Conservation (phyloP, 306 rosid genomes). For the Macrotyloma uniflorum region DNA sequence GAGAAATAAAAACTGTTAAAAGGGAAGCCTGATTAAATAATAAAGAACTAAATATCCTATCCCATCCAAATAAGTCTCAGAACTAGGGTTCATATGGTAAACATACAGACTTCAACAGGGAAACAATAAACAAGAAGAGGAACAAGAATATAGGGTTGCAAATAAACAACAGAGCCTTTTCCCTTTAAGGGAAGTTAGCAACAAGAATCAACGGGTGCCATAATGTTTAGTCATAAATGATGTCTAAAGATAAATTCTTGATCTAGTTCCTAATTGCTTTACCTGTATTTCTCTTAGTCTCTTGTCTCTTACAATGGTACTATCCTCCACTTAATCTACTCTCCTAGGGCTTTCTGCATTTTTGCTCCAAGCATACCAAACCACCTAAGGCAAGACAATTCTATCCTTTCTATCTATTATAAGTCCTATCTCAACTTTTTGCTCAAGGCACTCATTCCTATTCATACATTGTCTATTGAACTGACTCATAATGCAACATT, state of each 20-base stretch:
- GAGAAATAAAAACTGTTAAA: conserved; percentile 10
- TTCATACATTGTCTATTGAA: background rate
- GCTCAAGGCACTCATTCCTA: background rate
- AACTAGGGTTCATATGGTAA: conserved; percentile 4
- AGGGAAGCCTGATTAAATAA: conserved; percentile 19
- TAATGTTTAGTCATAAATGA: background rate
- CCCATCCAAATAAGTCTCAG: conserved; percentile 16
- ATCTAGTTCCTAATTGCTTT: background rate
- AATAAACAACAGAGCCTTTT: background rate
- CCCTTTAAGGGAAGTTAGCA: background rate
- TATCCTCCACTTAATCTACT: background rate
- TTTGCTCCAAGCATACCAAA: background rate
- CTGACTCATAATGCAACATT: background rate
- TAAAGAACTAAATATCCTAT: conserved; percentile 6
- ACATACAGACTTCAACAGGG: conserved; percentile 23
- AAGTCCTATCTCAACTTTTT: background rate
- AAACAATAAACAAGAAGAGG: background rate
- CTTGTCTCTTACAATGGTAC: background rate
- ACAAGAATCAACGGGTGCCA: background rate
- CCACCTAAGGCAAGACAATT: background rate
- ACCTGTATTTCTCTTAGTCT: background rate
- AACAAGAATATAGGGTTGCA: conserved; percentile 6
- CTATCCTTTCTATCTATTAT: background rate
- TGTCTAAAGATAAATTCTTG: background rate
- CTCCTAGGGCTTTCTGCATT: background rate